Percentiles rank a stretch among this genome's conserved stretches.
Conservation (phyloP, 805 yeast species). For the Yarrowia bubula region DNA sequence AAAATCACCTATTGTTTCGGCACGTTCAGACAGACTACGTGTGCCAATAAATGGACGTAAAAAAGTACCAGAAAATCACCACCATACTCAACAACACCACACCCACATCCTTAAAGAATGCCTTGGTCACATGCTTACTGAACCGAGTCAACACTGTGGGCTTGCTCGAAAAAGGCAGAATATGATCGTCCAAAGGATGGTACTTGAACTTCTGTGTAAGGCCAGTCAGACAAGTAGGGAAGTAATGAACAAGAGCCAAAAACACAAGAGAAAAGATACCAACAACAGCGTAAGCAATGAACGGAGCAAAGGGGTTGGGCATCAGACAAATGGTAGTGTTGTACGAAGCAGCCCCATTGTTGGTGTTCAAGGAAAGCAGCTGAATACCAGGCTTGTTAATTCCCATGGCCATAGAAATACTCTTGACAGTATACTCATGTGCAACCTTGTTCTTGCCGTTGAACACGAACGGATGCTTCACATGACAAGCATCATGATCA, state of each 20-base stretch:
- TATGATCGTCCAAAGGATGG: constrained; percentile 5
- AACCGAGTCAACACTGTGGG: neutral
- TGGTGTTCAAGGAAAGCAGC: constrained; percentile 56
- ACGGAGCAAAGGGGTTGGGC: constrained; percentile 38
- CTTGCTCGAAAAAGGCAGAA: neutral
- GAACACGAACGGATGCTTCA: constrained; percentile 48
- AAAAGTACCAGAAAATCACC: constrained; percentile 13
- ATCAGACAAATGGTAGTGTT: constrained; percentile 38
- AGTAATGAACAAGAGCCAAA: constrained; percentile 3
- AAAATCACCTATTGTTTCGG: too few relatives aligned
- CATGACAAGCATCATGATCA: constrained; percentile 93
- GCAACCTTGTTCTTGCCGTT: constrained; percentile 37
- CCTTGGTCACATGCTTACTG: neutral
- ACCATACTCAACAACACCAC: neutral
- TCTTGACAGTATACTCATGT: constrained; percentile 83
- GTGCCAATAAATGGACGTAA: constrained; percentile 18
- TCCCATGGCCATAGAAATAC: constrained; percentile 93
- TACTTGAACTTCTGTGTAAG: neutral
- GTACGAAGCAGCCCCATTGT: constrained; percentile 13
- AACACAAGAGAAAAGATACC: neutral
- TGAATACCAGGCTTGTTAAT: constrained; percentile 83
- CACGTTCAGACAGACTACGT: neutral
- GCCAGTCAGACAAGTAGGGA: neutral
- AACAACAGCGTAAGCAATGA: constrained; percentile 33
- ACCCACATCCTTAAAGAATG: constrained; percentile 2